phyloP scores from a whole-genome alignment of 371 early-diverging fungal species.

The Mortierella sp. region DNA sequence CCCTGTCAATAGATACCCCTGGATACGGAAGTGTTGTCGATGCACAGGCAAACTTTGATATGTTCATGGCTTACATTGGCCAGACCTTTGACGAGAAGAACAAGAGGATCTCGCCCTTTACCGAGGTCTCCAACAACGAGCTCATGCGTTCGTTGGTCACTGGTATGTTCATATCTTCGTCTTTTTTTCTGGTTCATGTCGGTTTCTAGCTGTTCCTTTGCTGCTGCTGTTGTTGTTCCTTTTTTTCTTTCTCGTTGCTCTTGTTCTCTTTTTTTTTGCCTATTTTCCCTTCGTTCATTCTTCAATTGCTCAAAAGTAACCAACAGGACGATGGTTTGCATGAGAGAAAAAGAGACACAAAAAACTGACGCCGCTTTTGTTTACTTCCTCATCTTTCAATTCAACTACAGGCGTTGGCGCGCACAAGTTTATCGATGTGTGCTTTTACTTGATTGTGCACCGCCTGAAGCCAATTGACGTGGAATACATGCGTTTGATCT shows the following conservation, averaged over 20 bases:
- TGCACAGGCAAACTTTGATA: constrained; percentile 53
- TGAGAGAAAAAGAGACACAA: background rate
- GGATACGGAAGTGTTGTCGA: constrained; percentile 57
- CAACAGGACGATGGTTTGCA: background rate
- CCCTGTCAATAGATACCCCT: constrained; percentile 38
- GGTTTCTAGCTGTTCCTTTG: background rate
- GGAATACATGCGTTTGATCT: constrained; percentile 78
- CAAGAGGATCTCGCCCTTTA: constrained; percentile 48
- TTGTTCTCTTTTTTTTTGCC: background rate
- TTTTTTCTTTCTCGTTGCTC: background rate
- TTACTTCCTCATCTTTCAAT: background rate
- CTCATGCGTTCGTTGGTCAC: constrained; percentile 58
- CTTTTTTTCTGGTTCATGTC: background rate
- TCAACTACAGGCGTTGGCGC: constrained; percentile 29
- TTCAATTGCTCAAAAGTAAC: background rate
- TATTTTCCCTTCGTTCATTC: background rate
- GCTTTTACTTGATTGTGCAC: constrained; percentile 77
- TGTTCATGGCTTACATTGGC: constrained; percentile 43
- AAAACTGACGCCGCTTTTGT: background rate
- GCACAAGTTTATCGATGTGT: constrained; percentile 79
- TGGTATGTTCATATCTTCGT: constrained; percentile 18
- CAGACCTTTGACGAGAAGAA: constrained; percentile 58
- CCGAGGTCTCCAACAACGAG: constrained; percentile 54
- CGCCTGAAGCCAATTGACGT: constrained; percentile 80
- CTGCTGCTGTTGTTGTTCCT: background rate